Percentiles rank a stretch among this genome's conserved stretches.
phyloP scores from a whole-genome alignment of 768 basidiomycete species.

The Russula compacta region DNA sequence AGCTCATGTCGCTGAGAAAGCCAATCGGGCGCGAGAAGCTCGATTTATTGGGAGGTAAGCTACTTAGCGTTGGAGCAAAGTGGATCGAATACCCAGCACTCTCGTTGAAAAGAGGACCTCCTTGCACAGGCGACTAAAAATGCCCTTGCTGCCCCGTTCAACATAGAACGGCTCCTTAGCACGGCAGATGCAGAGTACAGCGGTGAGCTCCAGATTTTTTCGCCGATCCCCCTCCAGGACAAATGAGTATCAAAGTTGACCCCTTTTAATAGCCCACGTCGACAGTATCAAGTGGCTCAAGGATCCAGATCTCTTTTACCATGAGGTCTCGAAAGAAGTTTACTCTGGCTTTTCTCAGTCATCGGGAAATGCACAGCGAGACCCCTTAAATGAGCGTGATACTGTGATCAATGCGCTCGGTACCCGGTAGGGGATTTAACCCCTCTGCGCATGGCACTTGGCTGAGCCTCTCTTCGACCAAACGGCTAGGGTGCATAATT shows the following conservation, averaged over 20 bases:
- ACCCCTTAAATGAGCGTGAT: conserved; percentile 4
- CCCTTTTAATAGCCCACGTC: conserved; percentile 40
- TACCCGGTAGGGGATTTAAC: conserved; percentile 18
- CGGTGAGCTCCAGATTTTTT: conserved; percentile 35
- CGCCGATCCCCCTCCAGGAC: background rate
- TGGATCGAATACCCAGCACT: background rate
- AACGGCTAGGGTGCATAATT: conserved; percentile 60
- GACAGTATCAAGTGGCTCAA: conserved; percentile 62
- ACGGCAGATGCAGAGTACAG: conserved; percentile 69
- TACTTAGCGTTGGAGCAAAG: conserved; percentile 11
- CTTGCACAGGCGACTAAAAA: conserved; percentile 41
- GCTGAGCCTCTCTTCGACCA: background rate
- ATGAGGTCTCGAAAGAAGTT: conserved; percentile 49
- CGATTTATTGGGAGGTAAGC: conserved; percentile 64
- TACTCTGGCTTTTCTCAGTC: conserved; percentile 36
- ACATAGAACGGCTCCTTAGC: conserved; percentile 49
- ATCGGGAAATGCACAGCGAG: background rate
- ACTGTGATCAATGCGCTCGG: conserved; percentile 18
- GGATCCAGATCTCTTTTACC: conserved; percentile 54
- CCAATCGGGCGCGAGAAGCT: conserved; percentile 74
- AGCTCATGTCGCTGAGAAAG: conserved; percentile 46
- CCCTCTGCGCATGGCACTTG: background rate
- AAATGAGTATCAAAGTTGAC: background rate
- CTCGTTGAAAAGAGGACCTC: conserved; percentile 51
- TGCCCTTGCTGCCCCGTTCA: conserved; percentile 57